These are phyloP conservation scores for Escallonia herrerae DNA, from an alignment of 129 eudicot genomes.

Conservation along the genomic window DNA sequence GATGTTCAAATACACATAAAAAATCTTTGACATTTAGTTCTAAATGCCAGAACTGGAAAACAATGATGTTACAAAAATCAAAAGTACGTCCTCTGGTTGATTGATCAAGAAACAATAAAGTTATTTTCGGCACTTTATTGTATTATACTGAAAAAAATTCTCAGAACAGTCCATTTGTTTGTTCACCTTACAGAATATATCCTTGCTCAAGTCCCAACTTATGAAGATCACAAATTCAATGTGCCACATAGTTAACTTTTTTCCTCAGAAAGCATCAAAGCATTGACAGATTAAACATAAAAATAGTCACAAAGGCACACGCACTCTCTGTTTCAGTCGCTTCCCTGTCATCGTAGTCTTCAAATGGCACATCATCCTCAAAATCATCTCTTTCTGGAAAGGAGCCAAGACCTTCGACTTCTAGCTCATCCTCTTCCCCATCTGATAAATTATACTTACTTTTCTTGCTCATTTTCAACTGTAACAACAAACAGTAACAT, in stretches of 20 bases:
- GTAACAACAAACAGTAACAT: not conserved
- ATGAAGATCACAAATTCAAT: not conserved
- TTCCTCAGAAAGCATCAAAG: not conserved
- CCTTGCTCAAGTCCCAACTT: not conserved
- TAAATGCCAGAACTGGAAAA: no score
- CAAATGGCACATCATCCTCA: constrained; percentile 69
- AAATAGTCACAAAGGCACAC: constrained; percentile 9
- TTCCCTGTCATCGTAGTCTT: constrained; percentile 51
- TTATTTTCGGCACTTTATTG: no score
- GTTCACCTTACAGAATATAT: not conserved
- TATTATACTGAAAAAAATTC: no score
- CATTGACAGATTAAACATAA: not conserved
- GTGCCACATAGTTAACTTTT: not conserved
- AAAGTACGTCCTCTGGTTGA: no score
- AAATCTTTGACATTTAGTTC: no score
- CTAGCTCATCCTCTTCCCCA: constrained; percentile 88
- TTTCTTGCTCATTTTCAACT: constrained; percentile 67
- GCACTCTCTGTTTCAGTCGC: constrained; percentile 44
- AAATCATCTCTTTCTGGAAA: constrained; percentile 73
- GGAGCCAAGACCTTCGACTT: constrained; percentile 27
- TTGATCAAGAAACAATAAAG: no score
- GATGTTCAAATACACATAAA: no score
- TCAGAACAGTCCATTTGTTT: not conserved
- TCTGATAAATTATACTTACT: constrained; percentile 82
- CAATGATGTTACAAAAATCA: no score